phyloP scores from a whole-genome alignment of 306 rosid genomes.

The Phaseolus lunatus region DNA sequence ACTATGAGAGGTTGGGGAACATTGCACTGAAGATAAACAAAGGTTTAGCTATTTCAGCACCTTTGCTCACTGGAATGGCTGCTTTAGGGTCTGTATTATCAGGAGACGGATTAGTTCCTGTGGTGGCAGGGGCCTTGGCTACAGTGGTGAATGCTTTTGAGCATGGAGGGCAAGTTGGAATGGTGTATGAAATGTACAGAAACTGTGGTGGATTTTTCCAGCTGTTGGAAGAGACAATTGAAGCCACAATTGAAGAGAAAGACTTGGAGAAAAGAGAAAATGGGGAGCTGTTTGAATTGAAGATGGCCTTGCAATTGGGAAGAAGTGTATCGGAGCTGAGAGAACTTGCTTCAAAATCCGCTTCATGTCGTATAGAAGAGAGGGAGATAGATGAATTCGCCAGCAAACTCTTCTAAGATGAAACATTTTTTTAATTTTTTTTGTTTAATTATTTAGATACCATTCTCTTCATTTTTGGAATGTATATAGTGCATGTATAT shows the following conservation, averaged over 20 bases:
- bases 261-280: slow-evolving; percentile 67
- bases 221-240: slow-evolving; percentile 54
- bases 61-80: slow-evolving; percentile 66
- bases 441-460: background rate
- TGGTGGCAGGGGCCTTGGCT: slow-evolving; percentile 58
- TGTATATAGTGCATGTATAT: slow-evolving; percentile 14
- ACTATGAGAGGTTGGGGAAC: slow-evolving; percentile 69
- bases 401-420: slow-evolving; percentile 53
- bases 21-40: slow-evolving; percentile 65
- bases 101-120: slow-evolving; percentile 55
- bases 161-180: slow-evolving; percentile 74
- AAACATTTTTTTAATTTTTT: background rate
- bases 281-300: slow-evolving; percentile 59
- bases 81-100: slow-evolving; percentile 52
- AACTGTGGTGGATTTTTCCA: slow-evolving; percentile 62
- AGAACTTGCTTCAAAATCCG: slow-evolving; percentile 59
- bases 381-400: slow-evolving; percentile 58
- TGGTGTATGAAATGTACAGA: slow-evolving; percentile 75
- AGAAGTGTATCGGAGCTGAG: slow-evolving; percentile 63
- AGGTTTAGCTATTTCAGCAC: slow-evolving; percentile 62
- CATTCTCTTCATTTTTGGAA: background rate
- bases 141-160: slow-evolving; percentile 53
- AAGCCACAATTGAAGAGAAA: slow-evolving; percentile 54
- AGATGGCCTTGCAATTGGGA: slow-evolving; percentile 67
- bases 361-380: slow-evolving; percentile 50